Base-by-base conservation (phyloP, 139 green algal species). In the Chlorella sp. region DNA sequence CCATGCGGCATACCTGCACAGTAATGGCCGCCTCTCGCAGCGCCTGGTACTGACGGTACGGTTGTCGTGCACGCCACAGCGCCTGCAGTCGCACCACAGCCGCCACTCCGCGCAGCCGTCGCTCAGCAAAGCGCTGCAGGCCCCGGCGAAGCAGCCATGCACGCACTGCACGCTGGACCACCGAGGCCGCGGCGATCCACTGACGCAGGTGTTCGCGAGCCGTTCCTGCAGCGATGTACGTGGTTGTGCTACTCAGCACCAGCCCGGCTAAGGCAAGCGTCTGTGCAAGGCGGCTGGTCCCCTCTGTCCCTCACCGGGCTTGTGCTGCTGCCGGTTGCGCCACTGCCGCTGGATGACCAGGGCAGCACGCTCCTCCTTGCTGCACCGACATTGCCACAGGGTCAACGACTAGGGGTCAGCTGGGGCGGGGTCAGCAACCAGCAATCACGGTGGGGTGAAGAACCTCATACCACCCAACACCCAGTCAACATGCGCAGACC, bases 351-450 rank as follows among this genome's bases (percentile, higher is more conserved):
- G 91, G 67, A 98, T 94, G 28, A 91, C 81, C 70, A 92, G 90
- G 4, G 91, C 94, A 17, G 95, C 94, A 1, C 95, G 84, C 30
- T 96, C 90, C 86, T 98, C 95, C 30, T 85, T 82, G 72, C 88
- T 78, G 70, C 70, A 60, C 26, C 21, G 28, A 20, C 63, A 69
- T 9, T 30, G 26, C 12, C 63, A 34, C 63, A 38, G 63, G 26
- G 60, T 4, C 60, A 32, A 9, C 21, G 28, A 30, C 20, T 67
- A 21, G 9, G 30, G 60, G 60, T n/a, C 1, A 67, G 2, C 25
- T 32, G 21, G 23, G 23, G 32, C 23, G 32, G 23, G 2, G 2
- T 32, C 20, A 68, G n/a, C n/a, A n/a, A n/a, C n/a, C n/a, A n/a
- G n/a, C n/a, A n/a, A n/a, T n/a, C n/a, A n/a, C n/a, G n/a, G n/a